These are phyloP conservation scores for Taphrina deformans DNA, from an alignment of 1,139 yeast species.

Conservation along the genomic window DNA sequence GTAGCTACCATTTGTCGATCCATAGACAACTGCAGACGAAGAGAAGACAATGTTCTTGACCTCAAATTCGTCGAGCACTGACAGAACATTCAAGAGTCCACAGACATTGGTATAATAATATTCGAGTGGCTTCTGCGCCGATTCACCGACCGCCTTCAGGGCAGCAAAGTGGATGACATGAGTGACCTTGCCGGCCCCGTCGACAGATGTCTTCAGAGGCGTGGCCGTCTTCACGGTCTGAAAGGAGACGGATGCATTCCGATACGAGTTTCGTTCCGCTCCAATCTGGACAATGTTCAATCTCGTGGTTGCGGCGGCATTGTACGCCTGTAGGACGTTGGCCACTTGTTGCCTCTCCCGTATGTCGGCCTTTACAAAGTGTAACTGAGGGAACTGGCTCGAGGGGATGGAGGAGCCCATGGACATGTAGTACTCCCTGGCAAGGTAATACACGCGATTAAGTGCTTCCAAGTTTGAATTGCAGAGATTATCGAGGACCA, in stretches of 20 bases:
- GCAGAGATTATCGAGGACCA: slow-evolving; percentile 67
- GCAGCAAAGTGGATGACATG: slow-evolving; percentile 88
- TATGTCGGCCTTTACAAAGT: slow-evolving; percentile 63
- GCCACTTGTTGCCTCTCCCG: slow-evolving; percentile 54
- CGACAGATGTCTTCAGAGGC: background rate
- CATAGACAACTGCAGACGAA: slow-evolving; percentile 80
- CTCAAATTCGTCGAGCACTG: slow-evolving; percentile 51
- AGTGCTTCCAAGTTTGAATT: slow-evolving; percentile 71
- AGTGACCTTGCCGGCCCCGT: slow-evolving; percentile 45
- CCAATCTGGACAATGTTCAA: background rate
- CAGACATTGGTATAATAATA: slow-evolving; percentile 69
- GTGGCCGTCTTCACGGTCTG: slow-evolving; percentile 11
- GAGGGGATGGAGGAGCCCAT: background rate
- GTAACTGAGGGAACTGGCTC: slow-evolving; percentile 38
- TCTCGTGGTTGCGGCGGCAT: slow-evolving; percentile 34
- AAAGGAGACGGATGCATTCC: slow-evolving; percentile 16
- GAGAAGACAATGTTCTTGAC: slow-evolving; percentile 66
- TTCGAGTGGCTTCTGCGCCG: slow-evolving; percentile 64
- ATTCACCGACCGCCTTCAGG: slow-evolving; percentile 79
- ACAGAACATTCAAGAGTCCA: slow-evolving; percentile 63
- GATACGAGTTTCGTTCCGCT: background rate
- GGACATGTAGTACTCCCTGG: slow-evolving; percentile 44
- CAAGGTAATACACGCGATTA: slow-evolving; percentile 61
- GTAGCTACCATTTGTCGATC: slow-evolving; percentile 43
- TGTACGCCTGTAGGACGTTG: slow-evolving; percentile 54